These are phyloP conservation scores for Mycena pura DNA, from an alignment of 768 basidiomycete genomes.

Conservation along the genomic window DNA sequence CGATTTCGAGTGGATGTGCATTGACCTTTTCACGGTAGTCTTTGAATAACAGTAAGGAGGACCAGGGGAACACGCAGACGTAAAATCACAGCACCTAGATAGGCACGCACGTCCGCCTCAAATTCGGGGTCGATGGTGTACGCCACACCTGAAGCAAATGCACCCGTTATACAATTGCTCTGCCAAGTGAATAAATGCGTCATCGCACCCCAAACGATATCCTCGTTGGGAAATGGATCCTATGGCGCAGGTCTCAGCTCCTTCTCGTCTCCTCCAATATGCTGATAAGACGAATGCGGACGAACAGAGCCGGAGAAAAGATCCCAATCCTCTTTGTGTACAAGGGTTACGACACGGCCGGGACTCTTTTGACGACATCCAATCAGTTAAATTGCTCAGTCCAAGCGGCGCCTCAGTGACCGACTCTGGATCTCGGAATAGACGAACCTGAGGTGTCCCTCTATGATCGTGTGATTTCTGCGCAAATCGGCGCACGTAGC, in stretches of 20 bases:
- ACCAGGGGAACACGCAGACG: no score
- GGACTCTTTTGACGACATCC: constrained; percentile 63
- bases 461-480: constrained; percentile 94
- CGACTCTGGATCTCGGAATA: not conserved
- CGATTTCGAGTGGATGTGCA: no score
- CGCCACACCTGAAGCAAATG: constrained; percentile 64
- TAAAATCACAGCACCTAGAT: no score
- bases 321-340: constrained; percentile 91
- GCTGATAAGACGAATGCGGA: not conserved
- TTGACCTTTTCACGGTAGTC: constrained; percentile 93
- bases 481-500: constrained; percentile 89
- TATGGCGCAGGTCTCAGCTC: no score
- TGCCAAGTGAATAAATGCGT: not conserved
- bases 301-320: constrained; percentile 67
- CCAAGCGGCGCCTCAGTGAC: not conserved
- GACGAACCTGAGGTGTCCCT: constrained; percentile 78
- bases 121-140: constrained; percentile 86
- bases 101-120: constrained; percentile 78
- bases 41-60: no score
- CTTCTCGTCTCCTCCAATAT: not conserved
- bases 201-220: constrained; percentile 82
- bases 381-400: no score
- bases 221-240: constrained; percentile 76
- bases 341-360: constrained; percentile 88
- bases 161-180: not conserved